A percentile compares a stretch with the other conserved stretches of the same genome.
Evolutionary conservation across 164 flowering plant genomes (phyloP).

Genomic region (Macadamia integrifolia): DNA sequence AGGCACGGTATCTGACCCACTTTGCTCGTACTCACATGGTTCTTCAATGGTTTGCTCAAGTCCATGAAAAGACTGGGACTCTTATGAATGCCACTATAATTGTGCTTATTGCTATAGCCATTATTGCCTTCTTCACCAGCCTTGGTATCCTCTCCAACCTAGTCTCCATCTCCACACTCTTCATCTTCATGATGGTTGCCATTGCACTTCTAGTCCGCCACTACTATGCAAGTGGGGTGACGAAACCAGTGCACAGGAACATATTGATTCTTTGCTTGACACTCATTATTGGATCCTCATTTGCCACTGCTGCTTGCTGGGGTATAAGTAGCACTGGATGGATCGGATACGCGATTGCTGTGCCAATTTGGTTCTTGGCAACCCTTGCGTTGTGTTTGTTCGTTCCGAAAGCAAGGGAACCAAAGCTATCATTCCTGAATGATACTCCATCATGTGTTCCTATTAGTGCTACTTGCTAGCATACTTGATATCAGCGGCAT

Average conservation of each 20-base stretch:
- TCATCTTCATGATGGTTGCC: constrained; percentile 54
- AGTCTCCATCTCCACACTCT: constrained; percentile 52
- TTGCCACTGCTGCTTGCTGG: constrained; percentile 36
- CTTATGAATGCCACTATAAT: constrained; percentile 57
- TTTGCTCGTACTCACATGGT: constrained; percentile 59
- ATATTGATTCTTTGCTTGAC: constrained; percentile 33
- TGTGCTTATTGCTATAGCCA: constrained; percentile 33
- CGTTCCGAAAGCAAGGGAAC: constrained; percentile 38
- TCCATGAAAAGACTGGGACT: constrained; percentile 41
- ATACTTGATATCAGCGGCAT: no score
- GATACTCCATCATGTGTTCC: no score
- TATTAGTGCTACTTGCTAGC: no score
- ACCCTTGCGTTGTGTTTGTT: constrained; percentile 31
- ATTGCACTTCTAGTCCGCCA: constrained; percentile 49
- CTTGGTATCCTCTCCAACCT: constrained; percentile 46
- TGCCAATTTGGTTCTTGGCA: constrained; percentile 38
- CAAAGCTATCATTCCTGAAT: constrained; percentile 18
- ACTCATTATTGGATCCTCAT: constrained; percentile 36
- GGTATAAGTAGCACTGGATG: constrained; percentile 21
- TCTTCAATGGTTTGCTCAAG: constrained; percentile 46
- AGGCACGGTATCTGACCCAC: constrained; percentile 62
- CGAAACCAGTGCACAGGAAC: constrained; percentile 24
- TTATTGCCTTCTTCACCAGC: constrained; percentile 42
- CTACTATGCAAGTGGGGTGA: constrained; percentile 39
- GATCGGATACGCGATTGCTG: constrained; percentile 33